Percentiles rank a stretch among this genome's conserved stretches.
Conservation (phyloP, 2,329 filamentous ascomycete genomes). For the Paraphoma chrysanthemicola region DNA sequence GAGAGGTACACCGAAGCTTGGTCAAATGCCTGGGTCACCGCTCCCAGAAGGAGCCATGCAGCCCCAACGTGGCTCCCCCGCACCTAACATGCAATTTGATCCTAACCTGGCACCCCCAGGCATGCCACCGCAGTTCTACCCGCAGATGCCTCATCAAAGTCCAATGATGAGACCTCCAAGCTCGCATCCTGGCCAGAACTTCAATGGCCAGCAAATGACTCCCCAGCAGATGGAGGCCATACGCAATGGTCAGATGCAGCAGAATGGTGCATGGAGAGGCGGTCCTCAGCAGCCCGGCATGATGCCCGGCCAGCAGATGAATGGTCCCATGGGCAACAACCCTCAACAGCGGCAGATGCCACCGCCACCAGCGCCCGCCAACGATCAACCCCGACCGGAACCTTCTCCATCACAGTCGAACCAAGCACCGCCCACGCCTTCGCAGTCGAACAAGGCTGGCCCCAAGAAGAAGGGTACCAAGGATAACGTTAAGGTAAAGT, state of each 20-base stretch:
- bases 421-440: slow-evolving; percentile 75
- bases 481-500: slow-evolving; percentile 70
- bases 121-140: slow-evolving; percentile 49
- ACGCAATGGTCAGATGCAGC: slow-evolving; percentile 45
- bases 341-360: slow-evolving; percentile 72
- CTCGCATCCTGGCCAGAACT: slow-evolving; percentile 58
- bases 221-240: slow-evolving; percentile 61
- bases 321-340: slow-evolving; percentile 62
- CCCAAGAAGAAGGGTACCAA: slow-evolving; percentile 79
- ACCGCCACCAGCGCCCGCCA: slow-evolving; percentile 56
- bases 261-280: slow-evolving; percentile 44
- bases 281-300: slow-evolving; percentile 55
- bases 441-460: slow-evolving; percentile 73
- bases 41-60: slow-evolving; percentile 73
- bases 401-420: slow-evolving; percentile 56
- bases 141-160: slow-evolving; percentile 39
- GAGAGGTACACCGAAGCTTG: slow-evolving; percentile 77
- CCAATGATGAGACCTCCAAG: slow-evolving; percentile 63
- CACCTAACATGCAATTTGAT: slow-evolving; percentile 61
- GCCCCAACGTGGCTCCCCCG: slow-evolving; percentile 64
- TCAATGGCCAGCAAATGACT: slow-evolving; percentile 69
- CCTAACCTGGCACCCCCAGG: slow-evolving; percentile 57
- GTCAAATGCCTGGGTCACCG: slow-evolving; percentile 71
- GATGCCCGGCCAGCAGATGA: slow-evolving; percentile 64
- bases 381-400: slow-evolving; percentile 51